phyloP scores from a whole-genome alignment of 2,329 filamentous ascomycete species.

The Botrytis hyacinthi region DNA sequence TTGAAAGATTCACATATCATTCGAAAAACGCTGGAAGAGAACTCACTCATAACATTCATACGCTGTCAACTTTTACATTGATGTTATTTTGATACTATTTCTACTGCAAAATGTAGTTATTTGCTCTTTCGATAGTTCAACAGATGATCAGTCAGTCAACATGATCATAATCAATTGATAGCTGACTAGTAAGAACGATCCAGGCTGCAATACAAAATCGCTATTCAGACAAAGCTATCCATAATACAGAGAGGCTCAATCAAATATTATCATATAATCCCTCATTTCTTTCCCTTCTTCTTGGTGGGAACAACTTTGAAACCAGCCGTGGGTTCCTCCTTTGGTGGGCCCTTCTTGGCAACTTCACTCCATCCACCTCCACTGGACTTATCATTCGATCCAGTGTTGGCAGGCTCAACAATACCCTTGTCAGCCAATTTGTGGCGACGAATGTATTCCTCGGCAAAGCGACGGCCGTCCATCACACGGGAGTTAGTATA shows the following conservation, averaged over 20 bases:
- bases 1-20: neutral
- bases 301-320: slow-evolving; percentile 91
- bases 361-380: slow-evolving; percentile 98
- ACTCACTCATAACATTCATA: neutral
- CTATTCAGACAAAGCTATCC: slow-evolving; percentile 28
- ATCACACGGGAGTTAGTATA: slow-evolving; percentile 86
- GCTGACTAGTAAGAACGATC: neutral
- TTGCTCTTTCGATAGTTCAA: neutral
- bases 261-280: slow-evolving; percentile 31
- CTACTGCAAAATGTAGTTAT: neutral
- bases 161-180: neutral
- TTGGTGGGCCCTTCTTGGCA: slow-evolving; percentile 78
- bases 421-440: slow-evolving; percentile 92
- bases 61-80: neutral
- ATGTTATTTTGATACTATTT: neutral
- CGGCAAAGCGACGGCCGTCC: slow-evolving; percentile 88
- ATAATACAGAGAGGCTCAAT: slow-evolving; percentile 27
- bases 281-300: slow-evolving; percentile 82
- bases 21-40: neutral
- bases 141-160: neutral
- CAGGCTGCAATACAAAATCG: slow-evolving; percentile 22
- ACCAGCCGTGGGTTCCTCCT: slow-evolving; percentile 45
- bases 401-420: slow-evolving; percentile 61
- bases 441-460: slow-evolving; percentile 91
- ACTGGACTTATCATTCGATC: slow-evolving; percentile 53